Evolutionary conservation across 225 moss, liverwort and hornwort genomes (phyloP).

Genomic region (Thuidium tamariscinum): DNA sequence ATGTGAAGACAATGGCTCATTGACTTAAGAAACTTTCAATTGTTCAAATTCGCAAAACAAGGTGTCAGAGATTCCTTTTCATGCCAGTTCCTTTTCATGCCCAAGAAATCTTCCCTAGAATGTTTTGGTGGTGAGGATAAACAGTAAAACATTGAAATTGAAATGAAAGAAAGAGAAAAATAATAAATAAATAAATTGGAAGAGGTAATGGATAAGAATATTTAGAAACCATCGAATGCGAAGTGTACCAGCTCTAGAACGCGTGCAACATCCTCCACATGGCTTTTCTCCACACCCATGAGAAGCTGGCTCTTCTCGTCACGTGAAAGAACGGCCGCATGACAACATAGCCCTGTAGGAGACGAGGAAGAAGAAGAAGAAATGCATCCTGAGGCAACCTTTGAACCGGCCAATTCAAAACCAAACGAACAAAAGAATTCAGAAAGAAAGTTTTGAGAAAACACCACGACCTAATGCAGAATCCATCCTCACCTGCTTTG

Average conservation of each 20-base stretch:
- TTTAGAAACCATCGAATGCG: neutral
- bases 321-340: conserved; percentile 64
- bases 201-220: neutral
- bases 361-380: neutral
- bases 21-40: neutral
- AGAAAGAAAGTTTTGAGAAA: neutral
- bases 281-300: conserved; percentile 63
- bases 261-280: conserved; percentile 67
- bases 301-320: conserved; percentile 77
- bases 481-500: neutral
- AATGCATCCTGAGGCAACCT: neutral
- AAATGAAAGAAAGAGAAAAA: neutral
- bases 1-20: neutral
- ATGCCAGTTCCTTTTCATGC: neutral
- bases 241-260: conserved; percentile 65
- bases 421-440: neutral
- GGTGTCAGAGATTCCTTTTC: neutral
- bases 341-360: conserved; percentile 54
- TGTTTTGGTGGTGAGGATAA: neutral
- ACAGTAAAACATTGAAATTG: neutral
- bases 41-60: neutral
- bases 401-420: neutral
- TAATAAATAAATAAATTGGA: neutral
- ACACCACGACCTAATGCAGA: neutral
- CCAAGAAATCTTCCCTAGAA: neutral